These are phyloP conservation scores for Mycena crocata DNA, from an alignment of 768 basidiomycete species.

Conservation along the genomic window DNA sequence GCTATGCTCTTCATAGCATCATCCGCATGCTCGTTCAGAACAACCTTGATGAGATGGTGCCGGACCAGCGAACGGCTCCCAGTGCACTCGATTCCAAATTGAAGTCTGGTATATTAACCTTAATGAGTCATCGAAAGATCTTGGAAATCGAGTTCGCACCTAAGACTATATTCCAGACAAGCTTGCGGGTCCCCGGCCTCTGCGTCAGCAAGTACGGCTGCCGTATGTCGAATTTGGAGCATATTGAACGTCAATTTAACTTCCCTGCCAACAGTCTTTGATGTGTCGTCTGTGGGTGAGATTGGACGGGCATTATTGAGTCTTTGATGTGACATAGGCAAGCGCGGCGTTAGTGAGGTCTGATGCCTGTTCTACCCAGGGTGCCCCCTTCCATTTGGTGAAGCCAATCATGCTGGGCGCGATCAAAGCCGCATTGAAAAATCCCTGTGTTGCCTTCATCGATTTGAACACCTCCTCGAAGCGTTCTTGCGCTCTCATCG, in stretches of 20 bases:
- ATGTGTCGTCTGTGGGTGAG: not conserved
- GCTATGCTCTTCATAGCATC: constrained; percentile 24
- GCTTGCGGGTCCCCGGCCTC: constrained; percentile 29
- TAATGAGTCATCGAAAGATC: not conserved
- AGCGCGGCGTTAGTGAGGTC: not conserved
- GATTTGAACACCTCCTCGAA: not conserved
- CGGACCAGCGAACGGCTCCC: constrained; percentile 27
- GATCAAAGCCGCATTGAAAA: not conserved
- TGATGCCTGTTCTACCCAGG: not conserved
- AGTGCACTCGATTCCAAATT: constrained; percentile 26
- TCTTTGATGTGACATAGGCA: not conserved
- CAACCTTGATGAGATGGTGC: constrained; percentile 28
- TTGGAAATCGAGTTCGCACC: constrained; percentile 29
- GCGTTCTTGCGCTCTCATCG: not conserved
- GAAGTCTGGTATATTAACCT: constrained; percentile 4
- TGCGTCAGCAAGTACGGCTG: constrained; percentile 24
- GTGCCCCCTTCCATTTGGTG: not conserved
- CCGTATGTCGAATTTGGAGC: not conserved
- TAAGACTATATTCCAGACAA: constrained; percentile 30
- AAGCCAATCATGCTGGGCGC: not conserved
- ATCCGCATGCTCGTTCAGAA: constrained; percentile 23
- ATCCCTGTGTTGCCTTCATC: not conserved
- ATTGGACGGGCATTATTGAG: not conserved
- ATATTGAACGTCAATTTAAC: not conserved
- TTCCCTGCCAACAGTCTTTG: not conserved